Percentiles rank a stretch among this genome's conserved stretches.
These are phyloP conservation scores for Mrakia gelida DNA, from an alignment of 768 basidiomycete species.

Conservation along the genomic window DNA sequence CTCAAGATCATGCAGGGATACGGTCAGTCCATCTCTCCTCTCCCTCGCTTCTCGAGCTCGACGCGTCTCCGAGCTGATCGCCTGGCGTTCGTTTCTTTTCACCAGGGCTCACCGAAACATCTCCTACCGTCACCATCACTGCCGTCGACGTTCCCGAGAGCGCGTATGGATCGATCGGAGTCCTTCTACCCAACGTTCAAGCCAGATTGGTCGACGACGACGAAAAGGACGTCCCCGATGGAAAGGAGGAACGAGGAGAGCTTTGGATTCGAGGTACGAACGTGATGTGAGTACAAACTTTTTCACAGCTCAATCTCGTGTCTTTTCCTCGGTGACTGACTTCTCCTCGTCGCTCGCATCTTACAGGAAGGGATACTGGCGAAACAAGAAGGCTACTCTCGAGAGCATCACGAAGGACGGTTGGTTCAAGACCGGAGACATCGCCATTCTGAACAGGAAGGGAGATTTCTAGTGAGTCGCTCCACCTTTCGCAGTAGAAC, in stretches of 20 bases:
- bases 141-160: not conserved
- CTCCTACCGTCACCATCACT: not conserved
- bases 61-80: not conserved
- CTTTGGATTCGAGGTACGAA: constrained; percentile 26
- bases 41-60: not conserved
- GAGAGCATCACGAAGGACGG: constrained; percentile 42
- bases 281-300: constrained; percentile 24
- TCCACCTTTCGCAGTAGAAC: no score
- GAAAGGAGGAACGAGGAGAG: constrained; percentile 17
- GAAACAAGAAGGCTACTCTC: constrained; percentile 16
- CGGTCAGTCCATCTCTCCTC: not conserved
- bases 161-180: not conserved
- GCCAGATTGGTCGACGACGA: constrained; percentile 65
- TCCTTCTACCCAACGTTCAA: constrained; percentile 48
- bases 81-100: not conserved
- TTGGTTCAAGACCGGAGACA: constrained; percentile 89
- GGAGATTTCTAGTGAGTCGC: constrained; percentile 56
- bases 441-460: constrained; percentile 62
- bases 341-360: not conserved
- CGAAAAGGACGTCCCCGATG: not conserved
- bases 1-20: constrained; percentile 18
- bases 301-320: no score
- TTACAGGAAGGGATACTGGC: constrained; percentile 14
- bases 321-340: not conserved
- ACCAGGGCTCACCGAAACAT: not conserved